These are phyloP conservation scores for Thalassiosira livingstoniorum DNA, from an alignment of 352 stramenopile species.

Conservation along the genomic window DNA sequence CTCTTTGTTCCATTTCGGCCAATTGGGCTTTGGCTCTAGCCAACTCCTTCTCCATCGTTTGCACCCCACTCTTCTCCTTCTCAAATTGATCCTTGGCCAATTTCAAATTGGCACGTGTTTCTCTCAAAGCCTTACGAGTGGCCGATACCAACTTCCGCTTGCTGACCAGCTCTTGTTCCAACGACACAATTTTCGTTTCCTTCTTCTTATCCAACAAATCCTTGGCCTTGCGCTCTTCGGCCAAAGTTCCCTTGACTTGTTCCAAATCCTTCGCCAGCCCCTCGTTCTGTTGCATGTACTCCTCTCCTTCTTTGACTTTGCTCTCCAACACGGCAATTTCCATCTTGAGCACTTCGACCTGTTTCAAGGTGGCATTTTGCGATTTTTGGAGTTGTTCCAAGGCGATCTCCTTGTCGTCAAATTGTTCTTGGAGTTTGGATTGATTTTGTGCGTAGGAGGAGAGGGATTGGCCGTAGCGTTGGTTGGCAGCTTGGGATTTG, in stretches of 20 bases:
- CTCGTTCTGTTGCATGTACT: conserved; percentile 21
- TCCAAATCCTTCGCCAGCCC: conserved; percentile 32
- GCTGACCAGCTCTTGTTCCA: conserved; percentile 43
- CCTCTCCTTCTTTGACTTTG: conserved; percentile 25
- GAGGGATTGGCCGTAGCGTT: conserved; percentile 43
- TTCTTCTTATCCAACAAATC: conserved; percentile 14
- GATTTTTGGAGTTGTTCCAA: conserved; percentile 27
- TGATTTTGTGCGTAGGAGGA: conserved; percentile 34
- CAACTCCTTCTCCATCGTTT: conserved; percentile 38
- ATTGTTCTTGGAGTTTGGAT: conserved; percentile 21
- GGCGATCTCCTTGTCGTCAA: conserved; percentile 40
- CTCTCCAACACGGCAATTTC: conserved; percentile 46
- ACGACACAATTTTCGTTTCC: conserved; percentile 29
- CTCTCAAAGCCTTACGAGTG: conserved; percentile 38
- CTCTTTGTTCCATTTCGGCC: conserved; percentile 45
- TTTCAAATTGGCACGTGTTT: conserved; percentile 37
- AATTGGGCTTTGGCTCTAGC: conserved; percentile 21
- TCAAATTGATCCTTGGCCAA: conserved; percentile 14
- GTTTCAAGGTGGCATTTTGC: conserved; percentile 21
- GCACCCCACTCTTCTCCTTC: conserved; percentile 19
- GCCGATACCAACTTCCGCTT: conserved; percentile 27
- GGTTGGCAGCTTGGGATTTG: conserved; percentile 18
- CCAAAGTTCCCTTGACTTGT: conserved; percentile 11
- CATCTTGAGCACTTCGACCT: conserved; percentile 38
- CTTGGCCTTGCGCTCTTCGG: conserved; percentile 33